phyloP scores from a whole-genome alignment of 345 rosid genomes.

The Rhodamnia rubescens region DNA sequence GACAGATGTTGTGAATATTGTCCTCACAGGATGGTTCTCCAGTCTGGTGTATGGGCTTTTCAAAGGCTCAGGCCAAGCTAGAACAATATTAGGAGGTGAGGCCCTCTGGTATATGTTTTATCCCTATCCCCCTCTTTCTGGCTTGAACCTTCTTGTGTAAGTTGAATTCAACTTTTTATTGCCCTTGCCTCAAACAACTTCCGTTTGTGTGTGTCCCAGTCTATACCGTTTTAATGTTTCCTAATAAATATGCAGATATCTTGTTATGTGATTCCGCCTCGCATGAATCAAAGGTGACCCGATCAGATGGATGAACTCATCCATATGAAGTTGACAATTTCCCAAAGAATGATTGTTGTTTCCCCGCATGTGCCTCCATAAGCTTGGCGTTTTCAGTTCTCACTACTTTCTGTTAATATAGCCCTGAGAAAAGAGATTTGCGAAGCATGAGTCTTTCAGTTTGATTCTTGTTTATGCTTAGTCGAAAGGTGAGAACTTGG shows the following conservation, averaged over 20 bases:
- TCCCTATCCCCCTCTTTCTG: neutral
- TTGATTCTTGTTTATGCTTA: neutral
- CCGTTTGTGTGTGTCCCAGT: neutral
- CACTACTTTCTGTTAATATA: neutral
- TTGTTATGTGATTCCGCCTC: neutral
- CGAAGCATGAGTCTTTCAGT: neutral
- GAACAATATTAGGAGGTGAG: slow-evolving; percentile 92
- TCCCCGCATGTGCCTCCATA: neutral
- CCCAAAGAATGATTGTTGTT: neutral
- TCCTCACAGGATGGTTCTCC: slow-evolving; percentile 57
- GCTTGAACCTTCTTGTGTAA: neutral
- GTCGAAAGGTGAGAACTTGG: neutral
- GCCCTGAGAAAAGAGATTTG: neutral
- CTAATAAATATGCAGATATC: neutral
- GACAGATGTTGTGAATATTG: neutral
- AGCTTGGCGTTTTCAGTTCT: neutral
- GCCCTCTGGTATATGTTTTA: neutral
- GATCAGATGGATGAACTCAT: neutral
- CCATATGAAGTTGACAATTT: neutral
- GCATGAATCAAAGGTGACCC: neutral
- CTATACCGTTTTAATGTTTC: neutral
- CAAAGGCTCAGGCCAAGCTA: slow-evolving; percentile 50
- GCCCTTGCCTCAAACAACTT: neutral
- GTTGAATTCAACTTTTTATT: neutral
- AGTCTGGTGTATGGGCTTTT: slow-evolving; percentile 92